phyloP scores from a whole-genome alignment of 306 rosid species.

The Parietaria judaica region DNA sequence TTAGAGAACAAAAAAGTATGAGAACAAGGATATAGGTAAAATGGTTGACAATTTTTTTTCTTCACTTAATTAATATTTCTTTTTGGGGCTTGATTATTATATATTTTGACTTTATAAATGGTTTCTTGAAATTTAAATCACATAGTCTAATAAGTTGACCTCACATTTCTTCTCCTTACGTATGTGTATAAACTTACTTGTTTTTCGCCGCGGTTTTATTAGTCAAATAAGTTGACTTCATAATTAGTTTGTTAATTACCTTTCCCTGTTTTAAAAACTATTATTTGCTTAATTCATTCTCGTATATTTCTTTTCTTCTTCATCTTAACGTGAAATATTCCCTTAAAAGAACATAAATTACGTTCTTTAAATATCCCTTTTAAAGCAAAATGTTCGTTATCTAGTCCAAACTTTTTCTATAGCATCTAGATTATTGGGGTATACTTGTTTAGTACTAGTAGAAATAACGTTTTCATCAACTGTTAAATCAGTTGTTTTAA shows the following conservation, averaged over 20 bases:
- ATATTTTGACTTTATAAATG: constrained; percentile 7
- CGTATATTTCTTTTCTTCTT: no score
- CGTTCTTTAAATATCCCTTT: no score
- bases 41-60: not conserved
- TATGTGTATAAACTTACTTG: not conserved
- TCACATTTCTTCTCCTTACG: not conserved
- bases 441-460: no score
- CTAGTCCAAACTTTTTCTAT: no score
- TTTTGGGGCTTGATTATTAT: not conserved
- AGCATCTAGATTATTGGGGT: no score
- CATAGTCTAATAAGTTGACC: constrained; percentile 7
- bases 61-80: not conserved
- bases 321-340: no score
- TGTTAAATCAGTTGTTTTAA: no score
- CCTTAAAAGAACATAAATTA: no score
- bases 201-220: not conserved
- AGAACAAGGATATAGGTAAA: not conserved
- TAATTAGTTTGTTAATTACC: not conserved
- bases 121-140: not conserved
- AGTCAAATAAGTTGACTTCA: constrained; percentile 9
- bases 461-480: no score
- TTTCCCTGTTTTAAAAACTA: not conserved
- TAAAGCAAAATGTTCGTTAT: no score
- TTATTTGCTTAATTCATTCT: not conserved
- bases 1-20: not conserved